Evolutionary conservation across 164 flowering plant species (phyloP), one percentile per base, ranked within the genome.

Genomic region (Umbilicus rupestris): DNA sequence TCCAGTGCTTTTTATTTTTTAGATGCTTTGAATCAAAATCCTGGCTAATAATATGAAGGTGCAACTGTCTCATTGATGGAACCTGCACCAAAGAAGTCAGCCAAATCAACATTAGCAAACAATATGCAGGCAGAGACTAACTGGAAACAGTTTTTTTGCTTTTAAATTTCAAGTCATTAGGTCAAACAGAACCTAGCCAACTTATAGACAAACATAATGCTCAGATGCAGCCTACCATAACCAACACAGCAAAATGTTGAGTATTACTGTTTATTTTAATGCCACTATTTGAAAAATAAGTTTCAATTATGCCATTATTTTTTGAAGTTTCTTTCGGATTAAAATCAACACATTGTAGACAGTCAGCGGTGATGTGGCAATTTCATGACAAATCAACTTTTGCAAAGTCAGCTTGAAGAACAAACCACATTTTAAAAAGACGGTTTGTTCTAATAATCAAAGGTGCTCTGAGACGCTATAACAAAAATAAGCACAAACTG

Each of bases 1-100:
- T 89, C 98, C 98, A 94, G 73, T 94, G 97, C 76, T 89, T 94
- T 81, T 90, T 87, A 75, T 90, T 84, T 84, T 86, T 90, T 63
- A 89, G 71, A 74, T 85, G 84, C 11, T 62, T 70, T 0, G 98
- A 93, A 66, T 86, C 70, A 42, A 93, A 93, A 74, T 93, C 97
- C 72, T 90, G 98, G 81, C 98, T 90, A 37, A 94, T 85, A 30
- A 94, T 91, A 75, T 94, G 98, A 39, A 94, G 87, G 76, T 94
- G 98, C 67, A 94, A 78, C 62, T 94, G 98, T 31, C 88, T 81
- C 96, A 94, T 84, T 47, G 98, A 94, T 35, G 98, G 97, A 17
- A 29, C 89, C 98, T 94, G 84, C 76, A 74, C 70, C 10, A 60
- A 64, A 16, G 37, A 6, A 62, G 0, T 26, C 0, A 11, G 5